Evolutionary conservation across 2,329 filamentous ascomycete species (phyloP).

Genomic region (Diaporthe ilicicola): DNA sequence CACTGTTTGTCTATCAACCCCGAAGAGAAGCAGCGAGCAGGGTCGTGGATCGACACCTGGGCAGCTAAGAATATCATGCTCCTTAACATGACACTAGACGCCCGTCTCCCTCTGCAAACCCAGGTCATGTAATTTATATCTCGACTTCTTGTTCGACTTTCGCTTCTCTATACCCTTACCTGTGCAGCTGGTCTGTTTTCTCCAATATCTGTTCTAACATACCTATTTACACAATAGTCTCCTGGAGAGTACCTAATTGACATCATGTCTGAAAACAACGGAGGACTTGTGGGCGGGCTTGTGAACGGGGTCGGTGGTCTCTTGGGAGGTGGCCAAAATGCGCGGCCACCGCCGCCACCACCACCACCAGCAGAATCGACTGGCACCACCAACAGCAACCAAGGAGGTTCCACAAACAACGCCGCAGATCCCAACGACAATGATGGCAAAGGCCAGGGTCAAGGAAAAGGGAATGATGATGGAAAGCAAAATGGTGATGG

Average conservation of each 20-base stretch:
- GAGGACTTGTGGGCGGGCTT: conserved; percentile 13
- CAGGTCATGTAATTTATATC: neutral
- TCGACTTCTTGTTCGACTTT: neutral
- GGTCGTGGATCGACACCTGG: conserved; percentile 2
- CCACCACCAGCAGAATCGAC: neutral
- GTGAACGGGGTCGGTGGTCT: conserved; percentile 21
- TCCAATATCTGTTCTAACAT: neutral
- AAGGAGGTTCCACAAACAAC: neutral
- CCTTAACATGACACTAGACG: conserved; percentile 8
- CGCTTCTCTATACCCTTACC: neutral
- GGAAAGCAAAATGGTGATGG: neutral
- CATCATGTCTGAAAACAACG: conserved; percentile 20
- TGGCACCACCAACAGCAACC: neutral
- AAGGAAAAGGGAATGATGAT: too few species aligned
- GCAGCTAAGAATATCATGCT: neutral
- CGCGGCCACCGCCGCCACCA: neutral
- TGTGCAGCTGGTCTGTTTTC: conserved; percentile 30
- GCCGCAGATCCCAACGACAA: neutral
- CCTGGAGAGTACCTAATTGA: conserved; percentile 2
- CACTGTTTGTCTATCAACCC: conserved; percentile 16
- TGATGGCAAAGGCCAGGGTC: neutral
- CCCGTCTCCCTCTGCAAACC: neutral
- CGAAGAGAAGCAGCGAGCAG: neutral
- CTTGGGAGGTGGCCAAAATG: conserved; percentile 20
- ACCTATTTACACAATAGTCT: neutral